Evolutionary conservation across 192 early-diverging fungal genomes (phyloP).

Genomic region (Entomortierella lignicola): DNA sequence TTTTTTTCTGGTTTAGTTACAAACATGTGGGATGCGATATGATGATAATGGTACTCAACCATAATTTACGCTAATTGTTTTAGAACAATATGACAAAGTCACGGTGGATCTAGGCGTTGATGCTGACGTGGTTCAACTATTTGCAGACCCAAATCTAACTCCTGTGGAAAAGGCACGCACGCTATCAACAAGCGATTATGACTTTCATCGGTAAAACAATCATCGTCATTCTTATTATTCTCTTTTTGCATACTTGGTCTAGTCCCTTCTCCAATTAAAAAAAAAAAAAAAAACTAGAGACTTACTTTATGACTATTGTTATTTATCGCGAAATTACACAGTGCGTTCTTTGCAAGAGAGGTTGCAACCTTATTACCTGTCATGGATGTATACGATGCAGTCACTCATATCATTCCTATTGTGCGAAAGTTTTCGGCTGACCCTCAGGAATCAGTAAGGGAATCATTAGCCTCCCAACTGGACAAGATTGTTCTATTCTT

Average conservation of each 20-base stretch:
- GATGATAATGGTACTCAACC: too few species aligned
- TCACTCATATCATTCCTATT: slow-evolving; percentile 26
- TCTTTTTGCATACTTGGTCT: too few species aligned
- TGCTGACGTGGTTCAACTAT: slow-evolving; percentile 41
- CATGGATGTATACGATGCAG: slow-evolving; percentile 29
- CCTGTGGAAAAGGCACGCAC: slow-evolving; percentile 25
- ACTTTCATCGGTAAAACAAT: slow-evolving; percentile 46
- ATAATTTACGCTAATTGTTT: neutral
- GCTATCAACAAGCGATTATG: slow-evolving; percentile 40
- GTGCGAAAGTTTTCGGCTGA: slow-evolving; percentile 27
- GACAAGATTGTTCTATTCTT: slow-evolving; percentile 49
- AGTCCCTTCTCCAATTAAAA: too few species aligned
- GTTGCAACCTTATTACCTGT: slow-evolving; percentile 17
- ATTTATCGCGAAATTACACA: neutral
- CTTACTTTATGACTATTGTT: too few species aligned
- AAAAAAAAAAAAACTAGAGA: too few species aligned
- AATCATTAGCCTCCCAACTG: slow-evolving; percentile 31
- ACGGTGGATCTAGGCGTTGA: slow-evolving; percentile 25
- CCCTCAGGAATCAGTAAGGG: slow-evolving; percentile 27
- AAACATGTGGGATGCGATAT: neutral
- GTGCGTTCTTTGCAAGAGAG: slow-evolving; percentile 29
- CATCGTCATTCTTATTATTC: too few species aligned
- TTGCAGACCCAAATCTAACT: slow-evolving; percentile 23
- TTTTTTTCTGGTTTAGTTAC: neutral
- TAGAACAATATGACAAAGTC: slow-evolving; percentile 1